phyloP scores from a whole-genome alignment of 352 stramenopile genomes.

The Phytophthora pisi region DNA sequence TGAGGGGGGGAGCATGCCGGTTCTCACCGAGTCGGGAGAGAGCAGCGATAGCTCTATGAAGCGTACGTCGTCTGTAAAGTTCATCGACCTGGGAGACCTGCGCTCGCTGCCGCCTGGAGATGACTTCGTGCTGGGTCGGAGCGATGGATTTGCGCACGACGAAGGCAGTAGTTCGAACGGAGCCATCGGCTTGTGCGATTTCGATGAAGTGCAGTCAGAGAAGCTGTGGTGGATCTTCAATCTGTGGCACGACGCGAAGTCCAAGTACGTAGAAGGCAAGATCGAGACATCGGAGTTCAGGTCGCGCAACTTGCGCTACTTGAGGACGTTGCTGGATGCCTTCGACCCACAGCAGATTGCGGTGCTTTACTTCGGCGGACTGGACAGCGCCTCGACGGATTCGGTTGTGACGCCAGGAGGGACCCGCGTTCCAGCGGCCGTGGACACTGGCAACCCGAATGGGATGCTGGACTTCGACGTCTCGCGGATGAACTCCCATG shows the following conservation, averaged over 20 bases:
- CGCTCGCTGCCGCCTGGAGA: constrained; percentile 42
- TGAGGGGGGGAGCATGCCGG: constrained; percentile 28
- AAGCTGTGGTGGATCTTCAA: constrained; percentile 88
- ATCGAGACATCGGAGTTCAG: constrained; percentile 70
- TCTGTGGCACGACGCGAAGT: constrained; percentile 61
- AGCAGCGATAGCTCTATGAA: constrained; percentile 31
- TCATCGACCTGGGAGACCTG: constrained; percentile 72
- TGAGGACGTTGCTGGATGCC: constrained; percentile 71
- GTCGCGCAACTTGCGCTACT: constrained; percentile 69
- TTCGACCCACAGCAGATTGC: constrained; percentile 85
- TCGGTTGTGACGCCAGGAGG: constrained; percentile 35
- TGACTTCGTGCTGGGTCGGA: constrained; percentile 34
- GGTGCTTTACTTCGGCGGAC: constrained; percentile 59
- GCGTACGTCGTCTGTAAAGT: constrained; percentile 42
- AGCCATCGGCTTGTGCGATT: constrained; percentile 74
- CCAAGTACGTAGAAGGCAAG: constrained; percentile 77
- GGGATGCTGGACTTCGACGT: constrained; percentile 83
- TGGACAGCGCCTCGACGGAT: constrained; percentile 26
- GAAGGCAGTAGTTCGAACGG: constrained; percentile 60
- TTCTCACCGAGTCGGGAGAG: constrained; percentile 26
- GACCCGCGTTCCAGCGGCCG: constrained; percentile 20
- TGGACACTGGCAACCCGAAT: constrained; percentile 34
- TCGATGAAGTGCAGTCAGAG: constrained; percentile 83
- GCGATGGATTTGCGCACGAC: constrained; percentile 39
- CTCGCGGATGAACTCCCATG: constrained; percentile 75